phyloP scores from a whole-genome alignment of 257 asterid genomes.

The Asclepias syriaca region DNA sequence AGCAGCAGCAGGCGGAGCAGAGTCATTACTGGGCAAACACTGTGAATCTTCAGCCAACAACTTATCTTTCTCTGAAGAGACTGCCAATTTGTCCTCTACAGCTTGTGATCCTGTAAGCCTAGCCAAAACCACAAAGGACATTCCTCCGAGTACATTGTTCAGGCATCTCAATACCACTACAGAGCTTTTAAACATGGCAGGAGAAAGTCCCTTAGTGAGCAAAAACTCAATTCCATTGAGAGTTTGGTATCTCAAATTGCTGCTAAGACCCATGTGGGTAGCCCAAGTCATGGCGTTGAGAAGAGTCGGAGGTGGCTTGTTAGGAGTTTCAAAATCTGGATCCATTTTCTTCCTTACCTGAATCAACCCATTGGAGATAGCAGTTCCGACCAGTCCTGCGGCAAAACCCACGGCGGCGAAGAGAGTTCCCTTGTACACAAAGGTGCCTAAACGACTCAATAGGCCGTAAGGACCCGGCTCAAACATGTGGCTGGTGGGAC shows the following conservation, averaged over 20 bases:
- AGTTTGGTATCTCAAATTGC: slow-evolving; percentile 80
- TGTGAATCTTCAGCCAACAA: not conserved
- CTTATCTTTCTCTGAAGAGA: slow-evolving; percentile 1
- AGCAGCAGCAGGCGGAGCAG: too few relatives aligned
- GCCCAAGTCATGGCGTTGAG: slow-evolving; percentile 88
- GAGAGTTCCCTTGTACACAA: slow-evolving; percentile 66
- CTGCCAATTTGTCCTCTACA: not conserved
- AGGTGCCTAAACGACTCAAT: slow-evolving; percentile 59
- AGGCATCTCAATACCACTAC: slow-evolving; percentile 74
- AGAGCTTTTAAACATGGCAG: slow-evolving; percentile 56
- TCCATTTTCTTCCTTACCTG: slow-evolving; percentile 79
- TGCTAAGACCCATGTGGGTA: slow-evolving; percentile 79
- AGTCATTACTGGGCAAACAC: not conserved
- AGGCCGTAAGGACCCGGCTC: slow-evolving; percentile 64
- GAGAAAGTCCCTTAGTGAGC: slow-evolving; percentile 58
- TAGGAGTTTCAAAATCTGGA: slow-evolving; percentile 72
- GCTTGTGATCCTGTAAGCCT: slow-evolving; percentile 79
- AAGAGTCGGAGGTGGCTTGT: slow-evolving; percentile 71
- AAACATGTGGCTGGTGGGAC: slow-evolving; percentile 86
- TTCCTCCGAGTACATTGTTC: slow-evolving; percentile 80
- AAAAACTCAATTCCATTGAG: slow-evolving; percentile 73
- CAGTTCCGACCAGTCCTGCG: slow-evolving; percentile 86
- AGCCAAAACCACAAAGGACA: slow-evolving; percentile 78
- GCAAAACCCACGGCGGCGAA: slow-evolving; percentile 81
- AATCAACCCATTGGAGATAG: slow-evolving; percentile 73